Base-by-base conservation (phyloP, 2,329 filamentous ascomycete species). In the Xylaria sp. region DNA sequence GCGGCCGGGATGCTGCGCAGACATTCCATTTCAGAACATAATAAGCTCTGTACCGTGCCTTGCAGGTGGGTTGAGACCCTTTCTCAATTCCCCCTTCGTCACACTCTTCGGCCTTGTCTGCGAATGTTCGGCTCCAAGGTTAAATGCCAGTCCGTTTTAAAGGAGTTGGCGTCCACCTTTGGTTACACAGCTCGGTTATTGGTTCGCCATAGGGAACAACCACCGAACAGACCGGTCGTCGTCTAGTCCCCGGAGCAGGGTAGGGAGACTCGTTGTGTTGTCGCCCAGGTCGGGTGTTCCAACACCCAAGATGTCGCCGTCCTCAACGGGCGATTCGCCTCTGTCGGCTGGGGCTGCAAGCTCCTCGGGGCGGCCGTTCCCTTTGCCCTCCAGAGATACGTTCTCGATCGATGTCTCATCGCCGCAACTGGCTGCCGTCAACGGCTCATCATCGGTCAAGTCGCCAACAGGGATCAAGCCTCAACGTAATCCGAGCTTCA, bases 271-370 rank as follows among this genome's bases (percentile, higher is more conserved):
- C 44, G 76, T 72, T 70, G 83, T 83, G 81, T 79, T 80, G 74
- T 81, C 80, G 72, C 83, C 81, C 35, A 82, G 80, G 72, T 82
- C 79, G 67, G 80, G 77, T 71, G 80, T 27, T 40, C n/a, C 38
- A 49, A 29, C 46, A 46, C 25, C 4, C 47, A 63, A 73, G 72
- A 83, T 84, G 81, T 79, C 81, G 74, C 81, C 81, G 71, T 84
- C 81, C 37, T 84, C 81, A 70, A 83, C 80, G 67, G 80, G 79
- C 71, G 81, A 83, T 74, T 85, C 83, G 64, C 81, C 82, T 67
- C 77, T 75, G 62, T 81, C 81, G 52, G 75, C 74, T 49, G 75
- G 75, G 33, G 72, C 76, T 64, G 71, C 71, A 58, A 76, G 76
- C 62, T 74, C 70, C 57, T 72, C 74, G 38, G 73, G 73, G 48